phyloP scores from a whole-genome alignment of 345 rosid genomes.

The Cardamine occulta region DNA sequence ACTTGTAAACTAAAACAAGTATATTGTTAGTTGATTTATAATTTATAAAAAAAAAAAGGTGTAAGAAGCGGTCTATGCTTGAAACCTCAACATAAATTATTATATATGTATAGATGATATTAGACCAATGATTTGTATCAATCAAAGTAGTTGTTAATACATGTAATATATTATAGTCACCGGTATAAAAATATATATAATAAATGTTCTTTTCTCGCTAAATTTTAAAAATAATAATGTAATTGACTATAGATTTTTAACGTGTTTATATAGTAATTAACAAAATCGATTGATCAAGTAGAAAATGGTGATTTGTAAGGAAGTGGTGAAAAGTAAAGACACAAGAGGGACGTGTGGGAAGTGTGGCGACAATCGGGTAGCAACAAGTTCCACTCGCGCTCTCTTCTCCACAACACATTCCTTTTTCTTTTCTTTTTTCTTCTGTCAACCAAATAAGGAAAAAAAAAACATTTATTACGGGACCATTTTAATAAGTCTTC shows the following conservation, averaged over 20 bases:
- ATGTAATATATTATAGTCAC: not conserved
- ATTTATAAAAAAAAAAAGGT: not conserved
- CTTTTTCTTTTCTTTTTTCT: not conserved
- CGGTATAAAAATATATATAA: not conserved
- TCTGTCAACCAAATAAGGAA: constrained; percentile 8
- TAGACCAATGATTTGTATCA: not conserved
- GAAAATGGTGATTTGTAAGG: not conserved
- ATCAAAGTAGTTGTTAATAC: not conserved
- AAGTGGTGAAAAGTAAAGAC: constrained; percentile 36
- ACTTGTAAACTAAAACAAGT: not conserved
- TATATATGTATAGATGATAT: not conserved
- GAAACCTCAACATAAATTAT: not conserved
- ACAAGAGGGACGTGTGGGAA: constrained; percentile 50
- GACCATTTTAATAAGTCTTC: constrained; percentile 32
- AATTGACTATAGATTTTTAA: not conserved
- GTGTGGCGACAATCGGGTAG: constrained; percentile 53
- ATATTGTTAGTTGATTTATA: not conserved
- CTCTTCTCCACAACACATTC: constrained; percentile 53
- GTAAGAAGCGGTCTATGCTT: not conserved
- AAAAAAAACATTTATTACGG: constrained; percentile 6
- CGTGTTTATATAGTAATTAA: no score
- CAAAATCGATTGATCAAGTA: not conserved
- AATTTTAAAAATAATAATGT: no score
- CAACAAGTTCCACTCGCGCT: constrained; percentile 54
- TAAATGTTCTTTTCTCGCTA: not conserved